phyloP scores from a whole-genome alignment of 2,329 filamentous ascomycete genomes.

The Hymenoscyphus repandus region DNA sequence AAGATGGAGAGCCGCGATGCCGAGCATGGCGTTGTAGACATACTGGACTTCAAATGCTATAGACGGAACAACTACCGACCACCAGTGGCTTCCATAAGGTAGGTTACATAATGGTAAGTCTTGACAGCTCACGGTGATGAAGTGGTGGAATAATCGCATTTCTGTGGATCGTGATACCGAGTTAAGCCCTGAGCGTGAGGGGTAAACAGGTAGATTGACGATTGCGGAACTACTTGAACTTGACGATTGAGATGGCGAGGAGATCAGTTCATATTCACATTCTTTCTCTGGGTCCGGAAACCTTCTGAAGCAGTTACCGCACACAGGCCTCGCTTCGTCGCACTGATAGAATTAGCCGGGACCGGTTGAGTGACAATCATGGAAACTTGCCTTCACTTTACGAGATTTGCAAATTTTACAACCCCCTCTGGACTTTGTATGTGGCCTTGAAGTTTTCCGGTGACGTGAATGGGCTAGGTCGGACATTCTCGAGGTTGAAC shows the following conservation, averaged over 20 bases:
- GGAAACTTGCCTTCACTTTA: slow-evolving; percentile 13
- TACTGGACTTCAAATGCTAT: slow-evolving; percentile 9
- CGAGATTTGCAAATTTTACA: slow-evolving; percentile 14
- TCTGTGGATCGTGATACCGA: slow-evolving; percentile 7
- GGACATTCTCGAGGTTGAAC: background rate
- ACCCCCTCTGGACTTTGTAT: slow-evolving; percentile 12
- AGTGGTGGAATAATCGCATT: slow-evolving; percentile 11
- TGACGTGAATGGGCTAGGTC: background rate
- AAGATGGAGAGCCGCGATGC: slow-evolving; percentile 10
- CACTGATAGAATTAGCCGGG: slow-evolving; percentile 1
- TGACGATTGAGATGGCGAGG: background rate
- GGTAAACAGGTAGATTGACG: background rate
- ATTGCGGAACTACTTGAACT: background rate
- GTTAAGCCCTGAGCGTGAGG: background rate
- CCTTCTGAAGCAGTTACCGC: slow-evolving; percentile 7
- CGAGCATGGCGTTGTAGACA: slow-evolving; percentile 10
- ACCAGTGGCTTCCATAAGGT: slow-evolving; percentile 3
- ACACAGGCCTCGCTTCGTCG: slow-evolving; percentile 9
- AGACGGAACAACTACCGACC: slow-evolving; percentile 5
- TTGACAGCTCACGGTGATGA: slow-evolving; percentile 8
- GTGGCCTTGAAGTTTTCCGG: background rate
- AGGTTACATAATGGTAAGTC: slow-evolving; percentile 5
- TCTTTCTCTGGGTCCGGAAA: slow-evolving; percentile 8
- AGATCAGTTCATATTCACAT: slow-evolving; percentile 5
- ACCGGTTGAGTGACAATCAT: background rate